phyloP scores from a whole-genome alignment of 2,329 filamentous ascomycete genomes.

The Ceratocystis ficicola region DNA sequence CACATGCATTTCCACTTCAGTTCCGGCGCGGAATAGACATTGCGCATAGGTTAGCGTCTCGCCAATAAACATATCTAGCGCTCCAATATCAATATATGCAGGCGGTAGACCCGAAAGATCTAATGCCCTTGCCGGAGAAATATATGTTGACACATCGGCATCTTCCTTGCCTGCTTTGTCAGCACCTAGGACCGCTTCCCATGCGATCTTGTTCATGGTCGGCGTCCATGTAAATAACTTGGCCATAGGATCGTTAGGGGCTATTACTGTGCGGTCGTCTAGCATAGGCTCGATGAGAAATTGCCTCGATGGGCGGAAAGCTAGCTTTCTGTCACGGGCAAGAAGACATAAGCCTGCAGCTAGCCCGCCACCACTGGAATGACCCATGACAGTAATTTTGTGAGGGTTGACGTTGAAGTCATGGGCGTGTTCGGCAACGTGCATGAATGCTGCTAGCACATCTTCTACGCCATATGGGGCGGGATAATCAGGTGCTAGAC shows the following conservation, averaged over 20 bases:
- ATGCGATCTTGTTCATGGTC: conserved; percentile 24
- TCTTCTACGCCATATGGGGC: conserved; percentile 31
- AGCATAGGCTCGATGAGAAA: conserved; percentile 30
- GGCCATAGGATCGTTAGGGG: conserved; percentile 2
- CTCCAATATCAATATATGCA: conserved; percentile 32
- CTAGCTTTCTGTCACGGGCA: conserved; percentile 26
- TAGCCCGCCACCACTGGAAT: conserved; percentile 25
- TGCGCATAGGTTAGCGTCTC: conserved; percentile 29
- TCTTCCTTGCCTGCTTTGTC: conserved; percentile 23
- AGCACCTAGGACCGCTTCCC: conserved; percentile 24
- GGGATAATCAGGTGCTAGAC: conserved; percentile 34
- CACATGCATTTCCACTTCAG: conserved; percentile 33
- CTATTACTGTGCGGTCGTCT: conserved; percentile 27
- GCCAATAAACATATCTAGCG: conserved; percentile 31
- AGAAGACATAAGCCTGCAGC: conserved; percentile 31
- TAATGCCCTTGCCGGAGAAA: conserved; percentile 25
- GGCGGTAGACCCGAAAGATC: conserved; percentile 28
- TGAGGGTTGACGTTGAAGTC: conserved; percentile 24
- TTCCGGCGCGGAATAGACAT: conserved; percentile 28
- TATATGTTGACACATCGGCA: conserved; percentile 23
- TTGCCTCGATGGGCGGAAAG: conserved; percentile 27
- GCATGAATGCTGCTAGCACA: conserved; percentile 28
- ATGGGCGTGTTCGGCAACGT: conserved; percentile 25
- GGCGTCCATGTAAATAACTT: conserved; percentile 23
- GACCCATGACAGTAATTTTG: conserved; percentile 25